Base-by-base conservation (phyloP, 2,329 filamentous ascomycete species). In the Colletotrichum eremochloae region DNA sequence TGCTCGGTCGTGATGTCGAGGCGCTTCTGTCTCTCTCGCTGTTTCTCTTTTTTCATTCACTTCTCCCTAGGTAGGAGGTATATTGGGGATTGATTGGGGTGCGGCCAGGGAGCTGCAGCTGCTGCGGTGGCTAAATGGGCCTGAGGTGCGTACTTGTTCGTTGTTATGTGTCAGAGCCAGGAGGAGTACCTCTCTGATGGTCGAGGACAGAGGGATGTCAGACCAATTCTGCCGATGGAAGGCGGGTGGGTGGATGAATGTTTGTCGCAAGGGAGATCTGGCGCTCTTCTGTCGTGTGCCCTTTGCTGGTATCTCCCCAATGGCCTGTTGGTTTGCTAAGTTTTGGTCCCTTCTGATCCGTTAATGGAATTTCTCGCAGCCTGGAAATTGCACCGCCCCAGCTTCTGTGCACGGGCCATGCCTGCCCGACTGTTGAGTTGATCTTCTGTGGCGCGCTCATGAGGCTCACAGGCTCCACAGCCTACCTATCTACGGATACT, bases 281-380 rank as follows among this genome's bases (percentile, higher is more conserved):
- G 48, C 53, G 60, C 66, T 62, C 55, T 62, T 62, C 36, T 61
- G 55, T 64, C 66, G 69, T 72, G 60, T 72, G 65, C 69, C 69
- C 65, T 72, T 69, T 53, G 69, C 66, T 72, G 40, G 53, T 64
- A 64, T 64, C 65, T 69, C 66, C 69, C 66, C 69, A 42, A 64
- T 48, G 46, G 60, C 66, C 66, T 72, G 66, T 60, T 69, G 68
- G 66, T 55, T 50, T 63, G 65, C 50, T 53, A 64, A 69, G 46
- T 56, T 72, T 71, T 63, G 69, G 44, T 52, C 53, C 65, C 66
- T 72, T 56, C 53, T 42, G 44, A 31, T 61, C 53, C 58, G n/a
- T 72, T 46, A 64, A 72, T 72, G 69, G 69, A 72, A 72, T 72
- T 72, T 72, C 69, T 72, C 69, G 69, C 66, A 72, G 66, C 69